Conservation (phyloP, 2,329 filamentous ascomycete genomes). For the Pseudogymnoascus sp. region DNA sequence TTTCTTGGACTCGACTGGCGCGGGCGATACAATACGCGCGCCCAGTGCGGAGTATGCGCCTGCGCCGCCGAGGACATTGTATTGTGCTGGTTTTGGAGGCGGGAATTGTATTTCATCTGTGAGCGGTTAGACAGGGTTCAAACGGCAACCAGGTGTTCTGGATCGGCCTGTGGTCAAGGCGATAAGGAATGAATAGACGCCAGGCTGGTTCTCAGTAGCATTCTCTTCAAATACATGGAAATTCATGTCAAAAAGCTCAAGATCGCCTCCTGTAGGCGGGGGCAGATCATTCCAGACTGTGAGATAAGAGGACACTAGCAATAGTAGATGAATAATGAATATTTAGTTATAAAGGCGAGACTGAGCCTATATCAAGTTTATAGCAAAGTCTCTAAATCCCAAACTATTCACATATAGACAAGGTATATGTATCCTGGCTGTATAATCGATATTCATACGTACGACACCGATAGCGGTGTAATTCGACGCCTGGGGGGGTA, state of each 20-base stretch:
- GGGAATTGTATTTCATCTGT: constrained; percentile 86
- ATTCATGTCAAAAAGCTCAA: background rate
- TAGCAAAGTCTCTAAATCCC: background rate
- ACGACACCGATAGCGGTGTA: background rate
- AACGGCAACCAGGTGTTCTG: background rate
- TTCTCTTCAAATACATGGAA: background rate
- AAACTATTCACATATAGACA: background rate
- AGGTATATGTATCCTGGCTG: background rate
- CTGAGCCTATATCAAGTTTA: background rate
- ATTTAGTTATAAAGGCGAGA: background rate
- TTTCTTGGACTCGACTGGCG: constrained; percentile 46
- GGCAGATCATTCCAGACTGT: background rate
- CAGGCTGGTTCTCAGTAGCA: background rate
- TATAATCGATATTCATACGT: background rate
- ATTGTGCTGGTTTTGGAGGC: constrained; percentile 58
- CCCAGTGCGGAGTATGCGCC: constrained; percentile 82
- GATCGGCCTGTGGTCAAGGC: background rate
- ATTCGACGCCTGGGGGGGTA: background rate
- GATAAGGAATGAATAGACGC: background rate
- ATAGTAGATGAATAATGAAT: background rate
- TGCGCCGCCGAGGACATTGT: constrained; percentile 77
- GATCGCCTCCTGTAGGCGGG: background rate
- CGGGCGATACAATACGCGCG: constrained; percentile 76
- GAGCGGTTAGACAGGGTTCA: constrained; percentile 12
- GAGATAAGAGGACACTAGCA: background rate